phyloP scores from a whole-genome alignment of 441 rosid species.

The Gossypium schwendimanii region DNA sequence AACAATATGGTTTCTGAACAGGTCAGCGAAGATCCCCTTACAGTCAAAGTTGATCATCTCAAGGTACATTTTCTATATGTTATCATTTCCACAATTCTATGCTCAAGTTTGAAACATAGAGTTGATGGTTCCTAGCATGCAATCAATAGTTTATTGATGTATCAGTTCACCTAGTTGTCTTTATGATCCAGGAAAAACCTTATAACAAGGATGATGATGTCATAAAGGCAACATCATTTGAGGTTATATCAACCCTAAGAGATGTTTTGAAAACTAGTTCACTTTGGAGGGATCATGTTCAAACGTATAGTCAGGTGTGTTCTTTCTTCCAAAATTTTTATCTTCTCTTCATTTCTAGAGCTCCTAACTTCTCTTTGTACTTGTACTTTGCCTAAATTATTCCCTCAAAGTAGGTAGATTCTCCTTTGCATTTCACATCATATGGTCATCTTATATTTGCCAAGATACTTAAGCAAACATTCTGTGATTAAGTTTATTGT shows the following conservation, averaged over 20 bases:
- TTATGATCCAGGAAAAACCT: slow-evolving; percentile 67
- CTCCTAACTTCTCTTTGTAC: not conserved
- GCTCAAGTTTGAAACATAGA: not conserved
- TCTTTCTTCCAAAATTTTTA: not conserved
- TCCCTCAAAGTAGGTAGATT: not conserved
- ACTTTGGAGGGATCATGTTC: slow-evolving; percentile 96
- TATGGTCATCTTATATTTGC: not conserved
- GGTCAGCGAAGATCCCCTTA: slow-evolving; percentile 92
- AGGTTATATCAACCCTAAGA: slow-evolving; percentile 90
- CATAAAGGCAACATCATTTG: slow-evolving; percentile 90
- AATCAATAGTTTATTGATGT: slow-evolving; percentile 12
- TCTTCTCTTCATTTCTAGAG: not conserved
- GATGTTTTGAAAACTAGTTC: slow-evolving; percentile 89
- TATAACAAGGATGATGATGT: slow-evolving; percentile 96
- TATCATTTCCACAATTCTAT: not conserved
- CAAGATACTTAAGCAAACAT: not conserved
- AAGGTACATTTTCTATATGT: slow-evolving; percentile 42
- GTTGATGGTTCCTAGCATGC: not conserved
- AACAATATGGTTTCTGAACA: slow-evolving; percentile 26
- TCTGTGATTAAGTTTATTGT: not conserved
- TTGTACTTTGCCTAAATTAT: not conserved
- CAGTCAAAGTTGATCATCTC: slow-evolving; percentile 93
- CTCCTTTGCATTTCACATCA: not conserved
- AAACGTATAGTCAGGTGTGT: slow-evolving; percentile 77
- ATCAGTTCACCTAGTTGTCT: not conserved